Conservation (phyloP, 1,284 basidiomycete genomes). For the Naganishia cerealis region DNA sequence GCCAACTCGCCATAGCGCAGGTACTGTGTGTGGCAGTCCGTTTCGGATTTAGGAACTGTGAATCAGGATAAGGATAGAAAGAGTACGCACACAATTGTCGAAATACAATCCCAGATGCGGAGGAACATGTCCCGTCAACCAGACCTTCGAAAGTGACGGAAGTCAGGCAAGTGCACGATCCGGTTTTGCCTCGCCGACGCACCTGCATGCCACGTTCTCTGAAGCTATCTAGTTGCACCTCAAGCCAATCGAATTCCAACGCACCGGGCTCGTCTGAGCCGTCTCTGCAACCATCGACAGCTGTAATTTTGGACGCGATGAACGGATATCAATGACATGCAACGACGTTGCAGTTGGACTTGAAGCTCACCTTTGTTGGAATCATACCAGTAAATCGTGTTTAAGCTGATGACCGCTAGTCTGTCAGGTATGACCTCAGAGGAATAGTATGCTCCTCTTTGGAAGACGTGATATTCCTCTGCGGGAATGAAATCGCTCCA, state of each 20-base stretch:
- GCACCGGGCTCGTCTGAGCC: constrained; percentile 71
- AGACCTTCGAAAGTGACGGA: constrained; percentile 46
- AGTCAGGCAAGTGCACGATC: constrained; percentile 22
- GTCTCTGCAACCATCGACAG: constrained; percentile 65
- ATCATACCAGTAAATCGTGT: constrained; percentile 90
- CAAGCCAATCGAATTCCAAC: constrained; percentile 83
- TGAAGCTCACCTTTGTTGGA: constrained; percentile 72
- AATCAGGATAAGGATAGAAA: background rate
- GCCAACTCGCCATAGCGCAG: constrained; percentile 78
- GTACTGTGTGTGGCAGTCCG: constrained; percentile 57
- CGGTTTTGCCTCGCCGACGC: constrained; percentile 33
- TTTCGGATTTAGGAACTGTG: background rate
- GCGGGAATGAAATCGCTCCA: constrained; percentile 83
- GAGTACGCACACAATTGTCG: constrained; percentile 70
- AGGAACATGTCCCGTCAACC: constrained; percentile 61
- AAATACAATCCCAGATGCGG: constrained; percentile 78
- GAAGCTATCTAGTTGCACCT: constrained; percentile 75
- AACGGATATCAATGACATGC: constrained; percentile 1
- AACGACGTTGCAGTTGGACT: constrained; percentile 31
- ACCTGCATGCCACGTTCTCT: constrained; percentile 76
- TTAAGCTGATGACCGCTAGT: constrained; percentile 79
- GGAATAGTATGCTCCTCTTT: constrained; percentile 79
- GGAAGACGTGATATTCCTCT: constrained; percentile 74
- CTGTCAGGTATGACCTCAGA: constrained; percentile 75
- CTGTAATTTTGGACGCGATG: constrained; percentile 34